A percentile compares a stretch with the other conserved stretches of the same genome.
phyloP scores from a whole-genome alignment of 2,329 filamentous ascomycete species.

The Penicillium aurantiogriseum region DNA sequence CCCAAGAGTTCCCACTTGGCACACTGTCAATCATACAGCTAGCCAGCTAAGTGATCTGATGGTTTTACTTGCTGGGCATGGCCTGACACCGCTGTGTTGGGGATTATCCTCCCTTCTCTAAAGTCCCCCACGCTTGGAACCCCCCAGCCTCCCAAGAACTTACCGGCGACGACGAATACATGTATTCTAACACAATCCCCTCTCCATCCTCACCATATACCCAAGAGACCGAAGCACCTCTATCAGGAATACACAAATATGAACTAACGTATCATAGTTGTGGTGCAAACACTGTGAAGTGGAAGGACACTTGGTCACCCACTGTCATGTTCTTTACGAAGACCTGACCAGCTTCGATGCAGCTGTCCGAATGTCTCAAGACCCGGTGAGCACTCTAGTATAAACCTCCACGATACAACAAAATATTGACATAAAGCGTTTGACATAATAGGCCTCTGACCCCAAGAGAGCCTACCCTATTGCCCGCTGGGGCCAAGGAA shows the following conservation, averaged over 20 bases:
- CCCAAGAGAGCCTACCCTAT: not conserved
- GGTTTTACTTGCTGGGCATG: too few species aligned
- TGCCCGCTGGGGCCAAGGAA: not conserved
- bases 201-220: not conserved
- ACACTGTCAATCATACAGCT: not conserved
- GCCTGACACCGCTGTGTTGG: too few species aligned
- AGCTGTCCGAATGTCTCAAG: not conserved
- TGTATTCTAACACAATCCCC: not conserved
- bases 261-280: not conserved
- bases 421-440: not conserved
- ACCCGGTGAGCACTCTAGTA: not conserved
- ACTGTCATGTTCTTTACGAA: not conserved
- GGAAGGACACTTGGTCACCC: not conserved
- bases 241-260: not conserved
- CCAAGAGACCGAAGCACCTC: too few species aligned
- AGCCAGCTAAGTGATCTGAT: too few species aligned
- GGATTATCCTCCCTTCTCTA: not conserved
- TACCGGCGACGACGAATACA: not conserved
- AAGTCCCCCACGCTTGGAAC: too few species aligned
- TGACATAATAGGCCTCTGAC: not conserved
- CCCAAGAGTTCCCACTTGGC: not conserved
- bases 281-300: not conserved
- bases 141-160: not conserved
- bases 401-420: not conserved
- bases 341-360: not conserved